Evolutionary conservation across 805 yeast genomes (phyloP).

Genomic region (Phaffomyces antillensis): DNA sequence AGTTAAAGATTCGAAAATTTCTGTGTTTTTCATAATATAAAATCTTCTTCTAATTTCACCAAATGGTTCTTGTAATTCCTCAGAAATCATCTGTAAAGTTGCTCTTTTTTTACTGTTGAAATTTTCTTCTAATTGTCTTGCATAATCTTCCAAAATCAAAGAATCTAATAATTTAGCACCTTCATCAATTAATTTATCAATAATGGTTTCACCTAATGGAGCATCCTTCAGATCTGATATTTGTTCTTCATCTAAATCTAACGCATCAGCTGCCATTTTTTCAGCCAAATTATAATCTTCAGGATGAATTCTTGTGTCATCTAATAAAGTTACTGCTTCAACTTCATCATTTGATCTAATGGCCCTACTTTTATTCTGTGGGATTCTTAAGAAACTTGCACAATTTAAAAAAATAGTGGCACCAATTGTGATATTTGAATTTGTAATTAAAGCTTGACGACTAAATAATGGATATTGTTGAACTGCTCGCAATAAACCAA

Average conservation of each 20-base stretch:
- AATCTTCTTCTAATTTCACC: slow-evolving; percentile 77
- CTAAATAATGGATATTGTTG: slow-evolving; percentile 53
- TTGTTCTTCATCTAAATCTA: slow-evolving; percentile 93
- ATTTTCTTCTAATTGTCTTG: slow-evolving; percentile 73
- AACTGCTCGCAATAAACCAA: slow-evolving; percentile 76
- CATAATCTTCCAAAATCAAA: slow-evolving; percentile 83
- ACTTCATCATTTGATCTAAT: slow-evolving; percentile 33
- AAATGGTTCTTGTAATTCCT: slow-evolving; percentile 80
- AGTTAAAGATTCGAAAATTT: slow-evolving; percentile 82
- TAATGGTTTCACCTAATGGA: slow-evolving; percentile 65
- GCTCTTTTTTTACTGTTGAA: slow-evolving; percentile 70
- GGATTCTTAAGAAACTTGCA: slow-evolving; percentile 82
- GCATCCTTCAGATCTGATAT: slow-evolving; percentile 68
- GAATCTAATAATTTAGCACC: slow-evolving; percentile 73
- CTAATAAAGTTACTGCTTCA: slow-evolving; percentile 69
- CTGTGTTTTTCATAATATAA: slow-evolving; percentile 56
- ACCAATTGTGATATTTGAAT: slow-evolving; percentile 54
- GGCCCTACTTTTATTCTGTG: slow-evolving; percentile 37
- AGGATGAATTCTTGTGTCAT: slow-evolving; percentile 94
- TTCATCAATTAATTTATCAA: slow-evolving; percentile 53
- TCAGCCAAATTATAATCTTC: slow-evolving; percentile 95
- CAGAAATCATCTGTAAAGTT: slow-evolving; percentile 76
- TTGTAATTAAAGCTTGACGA: slow-evolving; percentile 84
- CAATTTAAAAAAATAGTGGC: slow-evolving; percentile 85
- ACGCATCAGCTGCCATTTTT: slow-evolving; percentile 97